phyloP scores from a whole-genome alignment of 305 asterid genomes.

The Euphrasia arctica region DNA sequence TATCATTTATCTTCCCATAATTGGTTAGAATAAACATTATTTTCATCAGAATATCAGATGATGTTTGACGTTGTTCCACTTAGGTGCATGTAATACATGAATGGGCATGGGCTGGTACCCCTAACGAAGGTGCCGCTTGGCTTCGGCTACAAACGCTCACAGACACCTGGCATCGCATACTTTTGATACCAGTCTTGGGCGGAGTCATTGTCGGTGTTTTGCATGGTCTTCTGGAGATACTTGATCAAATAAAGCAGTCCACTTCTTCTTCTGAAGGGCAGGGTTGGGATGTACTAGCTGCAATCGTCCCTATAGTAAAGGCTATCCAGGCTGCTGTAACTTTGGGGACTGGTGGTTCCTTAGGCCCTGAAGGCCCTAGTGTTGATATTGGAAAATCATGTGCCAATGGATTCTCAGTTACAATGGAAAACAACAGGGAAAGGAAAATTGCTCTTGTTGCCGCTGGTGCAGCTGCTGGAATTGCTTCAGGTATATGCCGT shows the following conservation, averaged over 20 bases:
- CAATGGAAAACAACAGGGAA: slow-evolving; percentile 96
- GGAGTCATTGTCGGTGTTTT: slow-evolving; percentile 97
- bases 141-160: slow-evolving; percentile 86
- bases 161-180: slow-evolving; percentile 97
- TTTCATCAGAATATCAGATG: slow-evolving; percentile 15
- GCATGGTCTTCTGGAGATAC: slow-evolving; percentile 88
- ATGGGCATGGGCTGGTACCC: slow-evolving; percentile 99
- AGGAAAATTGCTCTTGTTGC: slow-evolving; percentile 94
- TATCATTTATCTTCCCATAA: neutral
- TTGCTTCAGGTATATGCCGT: slow-evolving; percentile 72
- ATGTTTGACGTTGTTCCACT: slow-evolving; percentile 20
- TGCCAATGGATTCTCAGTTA: slow-evolving; percentile 85
- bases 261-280: slow-evolving; percentile 77
- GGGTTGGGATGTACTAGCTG: slow-evolving; percentile 76
- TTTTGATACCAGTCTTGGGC: slow-evolving; percentile 86
- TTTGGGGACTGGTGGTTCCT: slow-evolving; percentile 92
- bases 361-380: slow-evolving; percentile 99
- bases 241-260: slow-evolving; percentile 76
- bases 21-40: slow-evolving; percentile 13
- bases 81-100: slow-evolving; percentile 94
- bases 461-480: slow-evolving; percentile 99
- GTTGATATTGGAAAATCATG: slow-evolving; percentile 98
- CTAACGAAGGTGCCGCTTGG: slow-evolving; percentile 98
- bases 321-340: slow-evolving; percentile 95
- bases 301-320: slow-evolving; percentile 71